Percentiles rank a stretch among this genome's conserved stretches.
phyloP scores from a whole-genome alignment of 768 basidiomycete species.

The Leccinum variicolor region DNA sequence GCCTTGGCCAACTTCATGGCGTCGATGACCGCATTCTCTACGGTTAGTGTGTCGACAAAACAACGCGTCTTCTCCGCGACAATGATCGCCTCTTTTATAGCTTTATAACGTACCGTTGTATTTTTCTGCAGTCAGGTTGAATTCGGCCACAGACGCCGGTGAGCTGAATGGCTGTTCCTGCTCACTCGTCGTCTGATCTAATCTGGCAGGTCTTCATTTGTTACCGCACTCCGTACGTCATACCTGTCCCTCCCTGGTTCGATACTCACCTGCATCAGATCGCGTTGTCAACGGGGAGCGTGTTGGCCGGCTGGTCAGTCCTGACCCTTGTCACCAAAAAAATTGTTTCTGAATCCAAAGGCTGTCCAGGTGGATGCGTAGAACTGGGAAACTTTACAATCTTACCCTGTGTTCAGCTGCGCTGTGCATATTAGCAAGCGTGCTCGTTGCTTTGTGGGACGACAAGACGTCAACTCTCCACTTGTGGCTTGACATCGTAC shows the following conservation, averaged over 20 bases:
- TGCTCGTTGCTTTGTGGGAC: slow-evolving; percentile 65
- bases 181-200: slow-evolving; percentile 7
- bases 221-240: slow-evolving; percentile 80
- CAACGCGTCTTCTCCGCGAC: not conserved
- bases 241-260: slow-evolving; percentile 3
- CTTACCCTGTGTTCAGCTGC: slow-evolving; percentile 67
- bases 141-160: slow-evolving; percentile 71
- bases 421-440: slow-evolving; percentile 55
- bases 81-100: slow-evolving; percentile 31
- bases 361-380: slow-evolving; percentile 68
- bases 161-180: slow-evolving; percentile 20
- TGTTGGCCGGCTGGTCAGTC: slow-evolving; percentile 81
- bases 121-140: slow-evolving; percentile 76
- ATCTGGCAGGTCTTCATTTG: slow-evolving; percentile 68
- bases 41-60: slow-evolving; percentile 41
- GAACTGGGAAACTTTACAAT: slow-evolving; percentile 80
- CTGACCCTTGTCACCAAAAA: slow-evolving; percentile 3
- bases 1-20: slow-evolving; percentile 76
- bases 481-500: slow-evolving; percentile 76
- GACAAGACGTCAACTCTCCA: slow-evolving; percentile 55
- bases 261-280: slow-evolving; percentile 42
- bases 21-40: slow-evolving; percentile 77
- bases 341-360: slow-evolving; percentile 7
- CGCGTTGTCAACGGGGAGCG: slow-evolving; percentile 79
- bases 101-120: slow-evolving; percentile 89